Base-by-base conservation (phyloP, 805 yeast species). In the Saturnispora hagleri region DNA sequence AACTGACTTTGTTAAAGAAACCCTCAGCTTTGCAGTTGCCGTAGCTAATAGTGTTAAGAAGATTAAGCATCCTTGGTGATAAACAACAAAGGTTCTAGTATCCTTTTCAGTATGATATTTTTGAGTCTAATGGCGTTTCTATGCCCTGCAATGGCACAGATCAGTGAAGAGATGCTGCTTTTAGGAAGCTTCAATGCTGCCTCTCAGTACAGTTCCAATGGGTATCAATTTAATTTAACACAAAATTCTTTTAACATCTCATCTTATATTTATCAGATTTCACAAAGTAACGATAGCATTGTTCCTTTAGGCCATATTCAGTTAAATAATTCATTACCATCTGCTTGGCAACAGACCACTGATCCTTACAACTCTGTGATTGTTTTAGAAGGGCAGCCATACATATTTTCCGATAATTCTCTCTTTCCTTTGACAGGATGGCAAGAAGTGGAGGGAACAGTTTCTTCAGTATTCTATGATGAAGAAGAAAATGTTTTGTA, bases 381-480 rank as follows among this genome's bases (percentile, higher is more conserved):
- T 44, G 42, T 66, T 2, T 48, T 59, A 0, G 57, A 61, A 41
- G 67, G 67, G 4, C 26, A 48, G 40, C 70, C 70, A 12, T 47
- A 51, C 36, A 55, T 60, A 9, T 63, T 51, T 38, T 51, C 58
- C 18, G 28, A 56, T 3, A 28, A 41, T 8, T 28, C 50, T 3
- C 34, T 52, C 1, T 22, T 43, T 2, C 24, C 33, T 2, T 22
- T 66, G 2, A 34, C 34, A 7, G 54, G 53, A 20, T 68, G 72
- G 72, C 38, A 55, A 4, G 33, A 57, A 5, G 68, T 65, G 1
- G 45, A 62, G 3, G 82, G 81, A 5, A 52, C 62, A 1, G 73
- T 84, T 2, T 58, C 64, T 3, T 59, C 81, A 0, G 73, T 78
- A 0, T 69, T 70, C 41, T 77, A 80, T 51, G 82, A 82, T 66